These are phyloP conservation scores for Backusella luteola DNA, from an alignment of 192 early-diverging fungal genomes.

Conservation along the genomic window DNA sequence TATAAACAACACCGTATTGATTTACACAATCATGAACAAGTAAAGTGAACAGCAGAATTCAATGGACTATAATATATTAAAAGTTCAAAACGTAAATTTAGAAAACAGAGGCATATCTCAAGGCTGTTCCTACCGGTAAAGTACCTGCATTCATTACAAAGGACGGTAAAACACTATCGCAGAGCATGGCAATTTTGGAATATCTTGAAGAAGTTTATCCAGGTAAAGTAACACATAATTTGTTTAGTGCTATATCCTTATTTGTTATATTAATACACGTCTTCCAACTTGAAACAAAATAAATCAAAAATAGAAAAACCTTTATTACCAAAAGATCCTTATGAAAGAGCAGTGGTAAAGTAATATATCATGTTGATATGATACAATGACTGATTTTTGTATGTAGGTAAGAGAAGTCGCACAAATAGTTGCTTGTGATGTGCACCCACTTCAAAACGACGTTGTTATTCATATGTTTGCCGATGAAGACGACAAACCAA, in stretches of 20 bases:
- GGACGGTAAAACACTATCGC: constrained; percentile 49
- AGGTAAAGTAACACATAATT: background rate
- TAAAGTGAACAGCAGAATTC: background rate
- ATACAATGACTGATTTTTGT: background rate
- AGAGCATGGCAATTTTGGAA: constrained; percentile 84
- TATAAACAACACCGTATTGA: constrained; percentile 66
- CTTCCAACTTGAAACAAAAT: background rate
- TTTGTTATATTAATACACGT: background rate
- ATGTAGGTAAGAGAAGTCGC: constrained; percentile 67
- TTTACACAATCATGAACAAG: constrained; percentile 76
- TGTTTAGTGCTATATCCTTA: background rate
- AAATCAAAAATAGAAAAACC: constrained; percentile 37
- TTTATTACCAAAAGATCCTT: constrained; percentile 72
- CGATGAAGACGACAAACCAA: constrained; percentile 38
- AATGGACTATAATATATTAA: too few species aligned
- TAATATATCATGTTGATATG: background rate
- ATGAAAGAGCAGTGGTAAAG: constrained; percentile 56
- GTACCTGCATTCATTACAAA: constrained; percentile 66
- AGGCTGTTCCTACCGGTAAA: constrained; percentile 63
- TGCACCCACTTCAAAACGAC: constrained; percentile 82
- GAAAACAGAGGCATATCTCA: constrained; percentile 50
- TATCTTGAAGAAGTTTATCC: constrained; percentile 79
- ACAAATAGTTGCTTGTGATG: constrained; percentile 74
- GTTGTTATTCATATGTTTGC: constrained; percentile 62
- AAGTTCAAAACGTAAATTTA: constrained; percentile 15